Evolutionary conservation across 345 rosid species (phyloP).

Genomic region (Salix purpurea): DNA sequence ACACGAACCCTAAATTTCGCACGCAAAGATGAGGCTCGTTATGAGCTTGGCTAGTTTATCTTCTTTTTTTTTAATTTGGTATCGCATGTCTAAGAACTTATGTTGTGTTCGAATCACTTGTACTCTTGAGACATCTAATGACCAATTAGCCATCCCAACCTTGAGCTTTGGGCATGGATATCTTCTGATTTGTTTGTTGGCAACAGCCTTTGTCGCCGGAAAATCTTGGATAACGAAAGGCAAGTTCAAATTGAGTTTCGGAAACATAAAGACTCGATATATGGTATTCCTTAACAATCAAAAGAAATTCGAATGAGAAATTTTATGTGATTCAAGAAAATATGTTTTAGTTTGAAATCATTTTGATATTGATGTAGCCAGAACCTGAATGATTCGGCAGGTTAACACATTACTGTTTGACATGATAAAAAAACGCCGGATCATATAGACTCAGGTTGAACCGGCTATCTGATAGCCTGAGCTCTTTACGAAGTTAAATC

Average conservation of each 20-base stretch:
- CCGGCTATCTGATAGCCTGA: neutral
- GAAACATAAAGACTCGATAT: neutral
- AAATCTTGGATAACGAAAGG: too few species aligned
- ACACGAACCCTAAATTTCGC: neutral
- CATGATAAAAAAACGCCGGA: too few species aligned
- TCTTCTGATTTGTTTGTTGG: too few species aligned
- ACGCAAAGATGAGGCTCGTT: neutral
- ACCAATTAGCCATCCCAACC: neutral
- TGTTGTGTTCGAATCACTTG: neutral
- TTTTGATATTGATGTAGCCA: too few species aligned
- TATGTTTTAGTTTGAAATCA: too few species aligned
- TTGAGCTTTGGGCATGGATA: neutral
- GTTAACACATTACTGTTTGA: too few species aligned
- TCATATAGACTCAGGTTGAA: too few species aligned
- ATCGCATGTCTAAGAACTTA: neutral
- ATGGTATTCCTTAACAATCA: neutral
- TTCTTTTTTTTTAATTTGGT: neutral
- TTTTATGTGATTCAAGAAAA: neutral
- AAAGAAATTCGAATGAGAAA: neutral
- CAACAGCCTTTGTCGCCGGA: too few species aligned
- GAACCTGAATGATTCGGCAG: too few species aligned
- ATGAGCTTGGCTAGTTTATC: neutral
- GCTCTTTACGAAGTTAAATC: too few species aligned
- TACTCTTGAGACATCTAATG: neutral
- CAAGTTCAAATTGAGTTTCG: neutral